These are phyloP conservation scores for Entomortierella beljakovae DNA, from an alignment of 192 early-diverging fungal genomes.

Conservation along the genomic window DNA sequence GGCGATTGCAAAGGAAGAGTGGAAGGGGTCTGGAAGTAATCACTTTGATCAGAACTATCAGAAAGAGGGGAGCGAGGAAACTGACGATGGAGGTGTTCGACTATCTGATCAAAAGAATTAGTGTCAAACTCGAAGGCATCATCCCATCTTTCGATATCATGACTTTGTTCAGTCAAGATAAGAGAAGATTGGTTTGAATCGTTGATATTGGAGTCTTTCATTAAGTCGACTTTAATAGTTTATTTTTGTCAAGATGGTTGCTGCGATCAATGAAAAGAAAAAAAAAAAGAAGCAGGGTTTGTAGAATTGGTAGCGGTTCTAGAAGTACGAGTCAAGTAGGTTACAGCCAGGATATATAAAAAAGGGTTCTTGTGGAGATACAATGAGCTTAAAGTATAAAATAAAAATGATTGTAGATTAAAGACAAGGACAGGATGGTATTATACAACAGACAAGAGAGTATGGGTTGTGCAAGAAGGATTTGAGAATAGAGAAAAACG, in stretches of 20 bases:
- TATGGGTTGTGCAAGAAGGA: too few relatives aligned
- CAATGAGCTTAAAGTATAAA: too few relatives aligned
- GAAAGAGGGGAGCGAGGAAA: conserved; percentile 37
- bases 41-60: conserved; percentile 34
- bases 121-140: conserved; percentile 37
- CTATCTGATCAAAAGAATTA: conserved; percentile 19
- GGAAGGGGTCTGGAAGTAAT: conserved; percentile 22
- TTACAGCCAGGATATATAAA: too few relatives aligned
- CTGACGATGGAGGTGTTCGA: conserved; percentile 29
- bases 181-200: neutral
- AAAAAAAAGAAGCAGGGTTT: neutral
- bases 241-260: neutral
- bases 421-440: neutral
- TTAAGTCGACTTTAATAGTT: neutral
- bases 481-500: too few relatives aligned
- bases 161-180: neutral
- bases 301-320: neutral
- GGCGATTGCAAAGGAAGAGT: neutral
- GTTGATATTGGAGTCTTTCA: neutral
- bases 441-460: neutral
- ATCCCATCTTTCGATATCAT: conserved; percentile 40
- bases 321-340: too few relatives aligned
- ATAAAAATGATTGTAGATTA: neutral
- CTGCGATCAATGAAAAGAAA: neutral
- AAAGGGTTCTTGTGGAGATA: too few relatives aligned